Percentiles rank a stretch among this genome's conserved stretches.
Conservation (phyloP, 1,284 basidiomycete genomes). For the Ustilago curta region DNA sequence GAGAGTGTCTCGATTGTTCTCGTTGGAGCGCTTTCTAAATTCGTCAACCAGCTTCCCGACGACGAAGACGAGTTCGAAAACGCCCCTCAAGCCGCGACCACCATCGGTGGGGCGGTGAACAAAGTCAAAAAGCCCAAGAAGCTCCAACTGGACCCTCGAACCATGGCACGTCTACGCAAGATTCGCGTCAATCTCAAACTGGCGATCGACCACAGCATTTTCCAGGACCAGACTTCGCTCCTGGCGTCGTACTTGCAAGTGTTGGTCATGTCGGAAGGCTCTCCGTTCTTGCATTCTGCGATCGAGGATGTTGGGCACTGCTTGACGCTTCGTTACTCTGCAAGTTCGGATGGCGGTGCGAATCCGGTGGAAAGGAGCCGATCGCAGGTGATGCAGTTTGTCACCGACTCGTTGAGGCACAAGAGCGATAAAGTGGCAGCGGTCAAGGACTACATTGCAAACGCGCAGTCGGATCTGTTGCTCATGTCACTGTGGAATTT, state of each 20-base stretch:
- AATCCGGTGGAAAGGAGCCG: conserved; percentile 41
- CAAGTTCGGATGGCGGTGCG: conserved; percentile 24
- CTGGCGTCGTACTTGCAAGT: conserved; percentile 64
- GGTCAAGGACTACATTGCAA: conserved; percentile 64
- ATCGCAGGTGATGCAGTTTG: conserved; percentile 55
- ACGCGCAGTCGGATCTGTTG: conserved; percentile 63
- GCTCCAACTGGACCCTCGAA: conserved; percentile 54
- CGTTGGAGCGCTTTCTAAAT: conserved; percentile 62
- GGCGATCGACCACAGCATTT: conserved; percentile 63
- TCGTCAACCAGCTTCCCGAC: conserved; percentile 66
- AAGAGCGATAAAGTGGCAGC: conserved; percentile 54
- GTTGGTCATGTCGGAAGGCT: conserved; percentile 62
- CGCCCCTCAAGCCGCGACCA: neutral
- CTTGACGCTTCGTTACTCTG: conserved; percentile 14
- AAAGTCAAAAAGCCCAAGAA: conserved; percentile 44
- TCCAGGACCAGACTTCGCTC: conserved; percentile 57
- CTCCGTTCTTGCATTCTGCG: conserved; percentile 47
- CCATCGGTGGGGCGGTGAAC: conserved; percentile 7
- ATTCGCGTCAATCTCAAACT: conserved; percentile 64
- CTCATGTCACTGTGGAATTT: conserved; percentile 62
- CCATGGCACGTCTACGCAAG: conserved; percentile 57
- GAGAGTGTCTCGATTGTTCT: conserved; percentile 60
- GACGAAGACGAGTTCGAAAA: conserved; percentile 48
- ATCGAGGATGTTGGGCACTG: conserved; percentile 51
- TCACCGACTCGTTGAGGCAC: conserved; percentile 51